Base-by-base conservation (phyloP, 176 grass and related monocot species). In the Oryza glaberrima region DNA sequence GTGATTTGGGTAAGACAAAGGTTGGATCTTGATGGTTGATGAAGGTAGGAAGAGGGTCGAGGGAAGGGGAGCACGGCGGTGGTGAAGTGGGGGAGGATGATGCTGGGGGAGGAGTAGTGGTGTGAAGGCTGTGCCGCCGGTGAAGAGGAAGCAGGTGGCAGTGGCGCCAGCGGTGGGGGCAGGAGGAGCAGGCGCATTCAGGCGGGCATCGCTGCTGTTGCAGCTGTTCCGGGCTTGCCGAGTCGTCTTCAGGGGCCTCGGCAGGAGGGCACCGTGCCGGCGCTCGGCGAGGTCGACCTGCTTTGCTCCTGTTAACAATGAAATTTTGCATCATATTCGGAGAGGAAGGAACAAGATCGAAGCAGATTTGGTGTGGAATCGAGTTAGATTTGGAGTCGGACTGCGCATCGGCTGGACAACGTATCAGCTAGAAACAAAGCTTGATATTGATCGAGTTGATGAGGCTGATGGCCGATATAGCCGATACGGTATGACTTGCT, bases 141-240 rank as follows among this genome's bases (percentile, higher is more conserved):
- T 78, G 28, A 88, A 89, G 86, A 67, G 77, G 84, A 26, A 81
- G 65, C 70, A 49, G 77, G 23, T 73, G 67, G 41, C 34, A 73
- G 49, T 11, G 75, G 13, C 48, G 41, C 30, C 28, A 2, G 1
- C 68, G 25, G 47, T 30, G 23, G 23, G 70, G 45, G 58, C 1
- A 12, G 41, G 0, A 3, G 44, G 5, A 68, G 88, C 82, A 73
- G 90, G 22, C 85, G 94, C 26, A 82, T 93, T 67, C 94, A 96
- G 81, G 83, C 93, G 25, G 30, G 60, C 78, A 11, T 6, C 85
- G 36, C 56, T 72, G 10, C 78, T 95, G 58, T 93, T 94, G 89
- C 85, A 86, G 2, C 88, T 98, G 56, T 98, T 98, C 82, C 86
- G 76, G 75, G 85, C 91, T 1, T 98, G 96, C 86, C 90, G 90